phyloP scores from a whole-genome alignment of 257 asterid species.

The Jasminum sambac region DNA sequence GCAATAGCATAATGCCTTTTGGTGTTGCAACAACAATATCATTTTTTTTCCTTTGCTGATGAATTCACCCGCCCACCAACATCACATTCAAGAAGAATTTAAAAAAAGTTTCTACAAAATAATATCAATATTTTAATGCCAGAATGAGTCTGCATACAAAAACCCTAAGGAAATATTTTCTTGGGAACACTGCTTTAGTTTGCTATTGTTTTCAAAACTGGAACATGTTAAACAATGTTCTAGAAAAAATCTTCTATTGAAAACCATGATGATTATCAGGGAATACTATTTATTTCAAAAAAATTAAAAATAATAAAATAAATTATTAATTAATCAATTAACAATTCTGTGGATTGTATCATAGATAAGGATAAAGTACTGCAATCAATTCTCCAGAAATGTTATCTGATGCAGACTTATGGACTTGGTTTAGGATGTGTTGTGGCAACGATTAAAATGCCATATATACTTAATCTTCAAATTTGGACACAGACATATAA shows the following conservation, averaged over 20 bases:
- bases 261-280: neutral
- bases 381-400: neutral
- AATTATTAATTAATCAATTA: too few relatives aligned
- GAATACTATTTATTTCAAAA: neutral
- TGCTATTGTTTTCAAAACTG: neutral
- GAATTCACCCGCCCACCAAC: neutral
- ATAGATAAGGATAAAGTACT: neutral
- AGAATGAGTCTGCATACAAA: neutral
- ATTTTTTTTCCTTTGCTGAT: neutral
- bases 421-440: neutral
- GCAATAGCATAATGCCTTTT: neutral
- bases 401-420: neutral
- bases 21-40: neutral
- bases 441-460: neutral
- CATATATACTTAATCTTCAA: neutral
- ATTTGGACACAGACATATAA: neutral
- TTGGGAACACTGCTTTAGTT: neutral
- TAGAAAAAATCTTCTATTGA: neutral
- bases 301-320: too few relatives aligned
- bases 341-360: neutral
- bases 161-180: neutral
- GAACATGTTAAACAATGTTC: neutral
- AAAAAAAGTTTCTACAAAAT: neutral
- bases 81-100: neutral
- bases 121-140: neutral